These are phyloP conservation scores for Arthrobotrys musiformis DNA, from an alignment of 2,329 filamentous ascomycete species.

Conservation along the genomic window DNA sequence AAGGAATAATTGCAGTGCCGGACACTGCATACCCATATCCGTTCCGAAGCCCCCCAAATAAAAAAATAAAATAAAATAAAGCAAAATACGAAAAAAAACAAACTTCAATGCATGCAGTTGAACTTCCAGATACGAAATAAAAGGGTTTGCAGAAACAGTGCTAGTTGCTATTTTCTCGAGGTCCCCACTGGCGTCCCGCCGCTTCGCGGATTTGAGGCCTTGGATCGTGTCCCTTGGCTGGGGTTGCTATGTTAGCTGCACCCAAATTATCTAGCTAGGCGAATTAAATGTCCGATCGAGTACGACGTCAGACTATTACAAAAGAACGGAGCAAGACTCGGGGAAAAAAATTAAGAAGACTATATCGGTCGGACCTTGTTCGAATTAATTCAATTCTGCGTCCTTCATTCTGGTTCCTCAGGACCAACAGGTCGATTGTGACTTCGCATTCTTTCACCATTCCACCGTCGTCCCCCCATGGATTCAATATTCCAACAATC, in stretches of 20 bases:
- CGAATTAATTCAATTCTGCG: slow-evolving; percentile 8
- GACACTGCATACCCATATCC: slow-evolving; percentile 8
- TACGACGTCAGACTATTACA: slow-evolving; percentile 38
- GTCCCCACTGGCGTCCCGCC: slow-evolving; percentile 32
- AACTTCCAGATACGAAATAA: slow-evolving; percentile 27
- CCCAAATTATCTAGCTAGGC: slow-evolving; percentile 1
- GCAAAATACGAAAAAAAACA: background rate
- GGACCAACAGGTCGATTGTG: background rate
- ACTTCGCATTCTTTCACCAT: slow-evolving; percentile 40
- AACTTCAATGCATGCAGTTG: slow-evolving; percentile 7
- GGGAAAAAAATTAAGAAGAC: background rate
- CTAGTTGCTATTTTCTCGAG: slow-evolving; percentile 16
- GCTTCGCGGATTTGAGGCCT: slow-evolving; percentile 34
- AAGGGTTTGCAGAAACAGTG: background rate
- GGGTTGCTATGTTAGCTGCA: no score
- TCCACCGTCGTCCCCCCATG: slow-evolving; percentile 13
- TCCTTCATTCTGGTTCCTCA: slow-evolving; percentile 23
- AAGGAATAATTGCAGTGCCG: slow-evolving; percentile 21
- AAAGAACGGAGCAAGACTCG: slow-evolving; percentile 2
- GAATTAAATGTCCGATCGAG: slow-evolving; percentile 51
- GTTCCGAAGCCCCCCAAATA: slow-evolving; percentile 2
- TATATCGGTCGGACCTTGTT: slow-evolving; percentile 16
- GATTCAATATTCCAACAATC: slow-evolving; percentile 36
- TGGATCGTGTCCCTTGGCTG: slow-evolving; percentile 10
- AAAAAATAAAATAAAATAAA: background rate